phyloP scores from a whole-genome alignment of 2,329 filamentous ascomycete genomes.

The Scedosporium apiospermum region DNA sequence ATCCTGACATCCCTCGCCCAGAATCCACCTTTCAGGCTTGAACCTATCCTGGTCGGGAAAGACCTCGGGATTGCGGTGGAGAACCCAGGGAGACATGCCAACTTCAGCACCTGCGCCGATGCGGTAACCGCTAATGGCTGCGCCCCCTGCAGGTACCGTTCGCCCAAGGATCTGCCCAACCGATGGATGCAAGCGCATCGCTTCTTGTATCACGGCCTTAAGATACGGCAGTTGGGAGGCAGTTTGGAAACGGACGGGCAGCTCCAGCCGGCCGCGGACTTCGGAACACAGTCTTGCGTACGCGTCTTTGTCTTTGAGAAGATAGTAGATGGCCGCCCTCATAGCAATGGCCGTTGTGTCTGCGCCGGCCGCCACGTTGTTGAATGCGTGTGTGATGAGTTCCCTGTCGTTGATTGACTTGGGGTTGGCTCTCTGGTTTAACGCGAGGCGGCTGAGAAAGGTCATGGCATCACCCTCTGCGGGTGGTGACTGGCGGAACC shows the following conservation, averaged over 20 bases:
- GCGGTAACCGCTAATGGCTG: slow-evolving; percentile 13
- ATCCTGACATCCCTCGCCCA: slow-evolving; percentile 1
- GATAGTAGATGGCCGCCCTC: slow-evolving; percentile 26
- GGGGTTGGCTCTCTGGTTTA: background rate
- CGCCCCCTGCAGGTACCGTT: background rate
- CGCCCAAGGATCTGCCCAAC: slow-evolving; percentile 35
- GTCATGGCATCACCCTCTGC: background rate
- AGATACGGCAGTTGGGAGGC: slow-evolving; percentile 18
- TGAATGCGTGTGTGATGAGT: background rate
- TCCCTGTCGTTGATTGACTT: background rate
- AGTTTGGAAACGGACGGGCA: slow-evolving; percentile 13
- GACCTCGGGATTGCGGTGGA: slow-evolving; percentile 16
- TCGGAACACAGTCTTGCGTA: slow-evolving; percentile 13
- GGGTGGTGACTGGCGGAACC: background rate
- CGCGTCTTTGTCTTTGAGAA: slow-evolving; percentile 21
- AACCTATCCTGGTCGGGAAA: slow-evolving; percentile 16
- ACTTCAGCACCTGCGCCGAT: slow-evolving; percentile 17
- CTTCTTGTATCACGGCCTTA: slow-evolving; percentile 37
- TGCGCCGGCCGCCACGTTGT: slow-evolving; percentile 16
- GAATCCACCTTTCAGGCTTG: slow-evolving; percentile 18
- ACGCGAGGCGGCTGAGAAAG: background rate
- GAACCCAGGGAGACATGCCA: slow-evolving; percentile 16
- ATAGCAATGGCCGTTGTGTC: slow-evolving; percentile 26
- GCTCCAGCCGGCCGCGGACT: slow-evolving; percentile 11
- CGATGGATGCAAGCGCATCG: slow-evolving; percentile 35